Evolutionary conservation across 805 yeast species (phyloP).

Genomic region (Pichia thaimueangensis): DNA sequence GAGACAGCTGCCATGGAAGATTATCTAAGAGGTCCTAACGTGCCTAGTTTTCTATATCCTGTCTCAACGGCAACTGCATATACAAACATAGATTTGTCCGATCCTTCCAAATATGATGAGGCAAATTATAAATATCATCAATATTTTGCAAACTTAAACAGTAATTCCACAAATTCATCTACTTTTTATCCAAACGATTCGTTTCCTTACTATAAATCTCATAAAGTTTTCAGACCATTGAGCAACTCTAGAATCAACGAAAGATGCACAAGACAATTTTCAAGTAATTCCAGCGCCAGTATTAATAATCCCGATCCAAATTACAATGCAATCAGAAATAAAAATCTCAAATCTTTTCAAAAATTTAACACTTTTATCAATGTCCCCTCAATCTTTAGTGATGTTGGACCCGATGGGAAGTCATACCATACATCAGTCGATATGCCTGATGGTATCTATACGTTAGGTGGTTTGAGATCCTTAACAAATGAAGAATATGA

Average conservation of each 20-base stretch:
- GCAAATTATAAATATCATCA: conserved; percentile 17
- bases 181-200: conserved; percentile 2
- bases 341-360: conserved; percentile 16
- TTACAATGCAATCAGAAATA: not conserved
- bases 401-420: conserved; percentile 35
- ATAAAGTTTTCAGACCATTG: conserved; percentile 13
- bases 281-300: too few species aligned
- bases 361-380: conserved; percentile 21
- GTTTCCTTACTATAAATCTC: conserved; percentile 8
- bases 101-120: conserved; percentile 3
- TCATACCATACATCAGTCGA: conserved; percentile 39
- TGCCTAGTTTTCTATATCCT: conserved; percentile 21
- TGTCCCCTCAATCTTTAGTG: conserved; percentile 34
- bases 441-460: conserved; percentile 32
- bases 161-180: not conserved
- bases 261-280: too few species aligned
- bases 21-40: conserved; percentile 18
- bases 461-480: conserved; percentile 40
- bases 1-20: conserved; percentile 14
- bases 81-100: conserved; percentile 5
- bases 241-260: too few species aligned
- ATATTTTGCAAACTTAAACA: conserved; percentile 18
- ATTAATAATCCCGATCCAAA: not conserved
- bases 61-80: conserved; percentile 17
- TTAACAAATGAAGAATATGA: conserved; percentile 22